These are phyloP conservation scores for Camelina sativa DNA, from an alignment of 345 rosid genomes.

Conservation along the genomic window DNA sequence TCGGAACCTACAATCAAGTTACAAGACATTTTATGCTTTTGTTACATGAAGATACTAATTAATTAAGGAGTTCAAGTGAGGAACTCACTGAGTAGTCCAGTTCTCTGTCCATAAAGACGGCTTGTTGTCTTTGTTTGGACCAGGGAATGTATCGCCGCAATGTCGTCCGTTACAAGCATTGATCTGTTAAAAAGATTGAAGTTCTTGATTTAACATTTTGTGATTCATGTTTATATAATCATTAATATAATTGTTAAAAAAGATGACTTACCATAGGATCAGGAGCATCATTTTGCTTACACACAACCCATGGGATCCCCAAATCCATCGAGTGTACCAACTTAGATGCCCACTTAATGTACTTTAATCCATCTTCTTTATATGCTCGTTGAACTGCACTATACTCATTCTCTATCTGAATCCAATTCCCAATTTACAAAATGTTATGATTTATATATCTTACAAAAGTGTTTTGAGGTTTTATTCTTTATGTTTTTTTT, in stretches of 20 bases:
- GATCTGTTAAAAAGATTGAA: slow-evolving; percentile 51
- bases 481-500: not conserved
- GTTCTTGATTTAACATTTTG: not conserved
- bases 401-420: slow-evolving; percentile 94
- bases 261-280: slow-evolving; percentile 64
- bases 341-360: slow-evolving; percentile 77
- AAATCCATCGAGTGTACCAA: slow-evolving; percentile 55
- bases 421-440: slow-evolving; percentile 10
- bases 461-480: not conserved
- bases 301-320: slow-evolving; percentile 97
- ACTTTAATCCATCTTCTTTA: slow-evolving; percentile 58
- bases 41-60: slow-evolving; percentile 1
- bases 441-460: slow-evolving; percentile 8
- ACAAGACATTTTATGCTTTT: slow-evolving; percentile 10
- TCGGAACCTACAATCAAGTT: slow-evolving; percentile 50
- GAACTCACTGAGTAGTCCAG: slow-evolving; percentile 92
- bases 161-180: slow-evolving; percentile 97
- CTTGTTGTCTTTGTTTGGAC: slow-evolving; percentile 81
- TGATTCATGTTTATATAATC: not conserved
- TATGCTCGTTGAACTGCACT: slow-evolving; percentile 70
- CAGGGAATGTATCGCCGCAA: slow-evolving; percentile 91
- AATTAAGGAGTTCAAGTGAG: slow-evolving; percentile 8
- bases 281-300: slow-evolving; percentile 91
- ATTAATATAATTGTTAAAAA: not conserved
- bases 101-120: slow-evolving; percentile 96